Conservation (phyloP, 2,329 filamentous ascomycete species). For the Arthroderma uncinatum region DNA sequence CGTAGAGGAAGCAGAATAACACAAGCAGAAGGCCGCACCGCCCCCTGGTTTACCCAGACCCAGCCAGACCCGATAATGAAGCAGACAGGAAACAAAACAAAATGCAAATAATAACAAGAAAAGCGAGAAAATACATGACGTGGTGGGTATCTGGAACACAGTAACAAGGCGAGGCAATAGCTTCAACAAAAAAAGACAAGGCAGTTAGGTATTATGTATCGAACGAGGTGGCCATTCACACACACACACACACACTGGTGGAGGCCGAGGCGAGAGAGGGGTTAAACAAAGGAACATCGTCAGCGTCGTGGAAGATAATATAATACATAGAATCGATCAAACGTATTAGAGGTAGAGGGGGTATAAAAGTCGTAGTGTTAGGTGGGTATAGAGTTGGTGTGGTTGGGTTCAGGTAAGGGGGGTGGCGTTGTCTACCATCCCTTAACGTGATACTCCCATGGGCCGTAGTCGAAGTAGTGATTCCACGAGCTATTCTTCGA, state of each 20-base stretch:
- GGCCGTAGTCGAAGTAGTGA: constrained; percentile 71
- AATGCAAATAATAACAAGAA: background rate
- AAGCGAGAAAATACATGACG: background rate
- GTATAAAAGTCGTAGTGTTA: background rate
- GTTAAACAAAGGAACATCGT: constrained; percentile 2
- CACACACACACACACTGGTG: background rate
- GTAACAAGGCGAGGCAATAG: background rate
- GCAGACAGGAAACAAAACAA: background rate
- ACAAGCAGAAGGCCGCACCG: background rate
- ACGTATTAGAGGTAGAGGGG: background rate
- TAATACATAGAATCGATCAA: constrained; percentile 2
- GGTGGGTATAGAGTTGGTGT: background rate
- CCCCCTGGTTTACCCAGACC: constrained; percentile 2
- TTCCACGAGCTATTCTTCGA: constrained; percentile 67
- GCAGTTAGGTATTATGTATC: background rate
- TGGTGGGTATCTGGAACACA: constrained; percentile 4
- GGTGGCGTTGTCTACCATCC: constrained; percentile 56
- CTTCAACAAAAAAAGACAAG: background rate
- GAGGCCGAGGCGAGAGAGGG: background rate
- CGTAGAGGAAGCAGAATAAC: background rate
- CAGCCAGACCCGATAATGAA: constrained; percentile 1
- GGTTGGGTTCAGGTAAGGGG: background rate
- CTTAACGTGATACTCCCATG: constrained; percentile 74
- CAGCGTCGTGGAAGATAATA: constrained; percentile 4
- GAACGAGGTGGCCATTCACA: background rate